Base-by-base conservation (phyloP, 1,284 basidiomycete species). In the Ustilago hordei region DNA sequence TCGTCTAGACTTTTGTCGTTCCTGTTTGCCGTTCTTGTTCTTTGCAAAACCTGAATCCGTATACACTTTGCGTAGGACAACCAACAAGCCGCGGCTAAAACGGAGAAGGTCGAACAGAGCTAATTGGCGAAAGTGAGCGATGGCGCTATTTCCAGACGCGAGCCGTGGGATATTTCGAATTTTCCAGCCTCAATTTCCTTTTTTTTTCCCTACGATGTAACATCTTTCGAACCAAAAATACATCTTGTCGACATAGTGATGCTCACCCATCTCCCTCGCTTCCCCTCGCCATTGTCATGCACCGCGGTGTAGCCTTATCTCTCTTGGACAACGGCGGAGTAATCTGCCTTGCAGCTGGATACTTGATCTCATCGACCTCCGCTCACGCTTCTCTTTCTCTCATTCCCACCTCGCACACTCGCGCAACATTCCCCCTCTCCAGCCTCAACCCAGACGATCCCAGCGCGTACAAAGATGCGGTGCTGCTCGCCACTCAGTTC, bases 311-410 rank as follows among this genome's bases (percentile, higher is more conserved):
- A 75, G 72, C 72, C 1, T 59, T 75, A 12, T 69, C 63, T 7
- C 60, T 75, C 3, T 60, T 75, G 28, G 73, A 70, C 31, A 32
- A 50, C 12, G 73, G 73, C 43, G 73, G 73, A 11, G 73, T 75
- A 23, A 64, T 75, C 19, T 19, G 19, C 19, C 19, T 19, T 19
- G 19, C 19, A 19, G 19, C 19, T 19, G 19, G 19, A 19, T 19
- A 19, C 19, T 19, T 19, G 19, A 19, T 19, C 19, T 76, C 39
- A 19, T 72, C 47, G 74, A 72, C 34, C 64, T 76, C 2, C 65
- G 69, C 1, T 53, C 45, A 2, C 60, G 65, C 19, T 4, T 35
- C 52, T 65, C 68, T 31, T 72, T 66, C 15, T 48, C 65, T 1
- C 8, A 31, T 0, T 56, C 45, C 3, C 66, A 64, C 28, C 47